A percentile compares a stretch with the other conserved stretches of the same genome.
Conservation (phyloP, 805 yeast genomes). For the Cyberlindnera amylophila region DNA sequence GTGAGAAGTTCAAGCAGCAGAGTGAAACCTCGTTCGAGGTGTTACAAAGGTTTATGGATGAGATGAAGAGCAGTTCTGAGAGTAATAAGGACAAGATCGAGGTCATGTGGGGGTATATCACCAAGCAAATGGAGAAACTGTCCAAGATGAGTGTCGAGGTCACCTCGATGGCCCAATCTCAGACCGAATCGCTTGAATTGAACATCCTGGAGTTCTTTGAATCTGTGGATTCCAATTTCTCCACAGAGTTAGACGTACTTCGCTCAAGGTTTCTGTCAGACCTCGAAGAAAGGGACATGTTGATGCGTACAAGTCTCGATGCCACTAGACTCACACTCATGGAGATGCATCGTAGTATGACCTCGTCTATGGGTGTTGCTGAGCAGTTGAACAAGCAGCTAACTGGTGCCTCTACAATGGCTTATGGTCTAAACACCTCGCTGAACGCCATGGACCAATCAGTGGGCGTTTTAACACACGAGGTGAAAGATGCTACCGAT, state of each 20-base stretch:
- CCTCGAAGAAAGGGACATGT: slow-evolving; percentile 11
- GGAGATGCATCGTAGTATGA: background rate
- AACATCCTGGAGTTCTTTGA: slow-evolving; percentile 14
- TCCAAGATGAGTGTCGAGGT: slow-evolving; percentile 16
- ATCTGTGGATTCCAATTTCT: slow-evolving; percentile 7
- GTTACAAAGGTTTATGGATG: slow-evolving; percentile 16
- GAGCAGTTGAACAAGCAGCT: slow-evolving; percentile 3
- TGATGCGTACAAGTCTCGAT: slow-evolving; percentile 8
- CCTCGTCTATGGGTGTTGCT: slow-evolving; percentile 2
- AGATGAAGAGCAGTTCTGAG: slow-evolving; percentile 7
- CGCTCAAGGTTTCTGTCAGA: slow-evolving; percentile 15
- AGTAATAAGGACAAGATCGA: slow-evolving; percentile 11
- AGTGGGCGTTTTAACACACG: slow-evolving; percentile 5
- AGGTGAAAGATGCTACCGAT: slow-evolving; percentile 10
- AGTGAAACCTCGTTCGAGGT: slow-evolving; percentile 11
- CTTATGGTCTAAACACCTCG: slow-evolving; percentile 7
- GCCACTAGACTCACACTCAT: background rate
- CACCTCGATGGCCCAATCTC: slow-evolving; percentile 12
- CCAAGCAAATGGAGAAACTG: slow-evolving; percentile 14
- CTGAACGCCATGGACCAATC: slow-evolving; percentile 7
- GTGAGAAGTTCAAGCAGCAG: slow-evolving; percentile 19
- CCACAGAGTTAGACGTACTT: slow-evolving; percentile 9
- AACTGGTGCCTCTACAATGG: background rate
- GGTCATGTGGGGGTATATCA: slow-evolving; percentile 14
- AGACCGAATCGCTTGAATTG: slow-evolving; percentile 12